These are phyloP conservation scores for Dillenia turbinata DNA, from an alignment of 164 flowering plant genomes.

Conservation along the genomic window DNA sequence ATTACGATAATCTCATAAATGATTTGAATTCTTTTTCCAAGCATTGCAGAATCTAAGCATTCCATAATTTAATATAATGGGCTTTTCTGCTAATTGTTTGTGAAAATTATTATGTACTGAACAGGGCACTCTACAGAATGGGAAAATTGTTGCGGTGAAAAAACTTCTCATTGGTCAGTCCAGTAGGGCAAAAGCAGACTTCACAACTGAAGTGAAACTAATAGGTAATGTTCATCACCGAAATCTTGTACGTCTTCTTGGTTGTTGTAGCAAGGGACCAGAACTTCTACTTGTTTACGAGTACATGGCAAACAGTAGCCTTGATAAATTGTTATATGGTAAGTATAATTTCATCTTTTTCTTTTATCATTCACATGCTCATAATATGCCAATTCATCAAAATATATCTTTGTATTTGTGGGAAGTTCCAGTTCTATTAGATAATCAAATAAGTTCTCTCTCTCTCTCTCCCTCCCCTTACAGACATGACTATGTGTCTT, in stretches of 20 bases:
- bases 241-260: constrained; percentile 57
- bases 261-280: constrained; percentile 49
- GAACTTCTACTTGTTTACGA: constrained; percentile 48
- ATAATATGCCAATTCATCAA: too few relatives aligned
- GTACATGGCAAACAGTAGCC: constrained; percentile 57
- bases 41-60: too few relatives aligned
- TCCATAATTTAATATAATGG: too few relatives aligned
- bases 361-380: background rate
- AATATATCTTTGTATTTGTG: too few relatives aligned
- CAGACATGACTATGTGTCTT: too few relatives aligned
- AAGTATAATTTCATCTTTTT: constrained; percentile 21
- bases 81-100: too few relatives aligned
- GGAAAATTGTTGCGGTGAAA: constrained; percentile 54
- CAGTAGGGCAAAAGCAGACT: constrained; percentile 27
- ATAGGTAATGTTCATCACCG: constrained; percentile 60
- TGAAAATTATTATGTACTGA: too few relatives aligned
- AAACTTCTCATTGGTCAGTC: constrained; percentile 31
- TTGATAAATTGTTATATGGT: constrained; percentile 55
- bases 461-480: too few relatives aligned
- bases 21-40: background rate
- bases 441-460: too few relatives aligned
- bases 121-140: constrained; percentile 46
- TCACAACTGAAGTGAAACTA: constrained; percentile 47
- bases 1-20: background rate
- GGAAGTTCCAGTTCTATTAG: too few relatives aligned